Evolutionary conservation across 352 stramenopile species (phyloP), one percentile per base, ranked within the genome.

Genomic region (Halophytophthora polymorphica): DNA sequence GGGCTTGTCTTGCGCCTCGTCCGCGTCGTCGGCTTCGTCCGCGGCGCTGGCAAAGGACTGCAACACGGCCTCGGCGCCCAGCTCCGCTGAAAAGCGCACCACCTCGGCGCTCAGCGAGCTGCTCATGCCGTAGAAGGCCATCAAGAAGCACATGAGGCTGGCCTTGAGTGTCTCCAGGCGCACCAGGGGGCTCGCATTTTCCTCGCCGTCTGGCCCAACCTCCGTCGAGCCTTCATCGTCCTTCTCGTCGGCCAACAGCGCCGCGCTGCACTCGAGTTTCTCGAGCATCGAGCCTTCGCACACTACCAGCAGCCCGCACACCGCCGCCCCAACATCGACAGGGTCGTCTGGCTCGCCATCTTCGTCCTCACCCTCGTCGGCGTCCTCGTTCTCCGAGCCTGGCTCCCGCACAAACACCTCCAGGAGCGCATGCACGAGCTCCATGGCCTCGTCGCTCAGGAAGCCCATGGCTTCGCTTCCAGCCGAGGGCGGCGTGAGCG

Each of bases 121-220:
- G 34, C 78, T 91, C 63, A 93, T 88, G 23, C 76, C 83, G 57
- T 91, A 93, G 43, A 93, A 89, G 11, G 77, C 71, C 68, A 93
- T 91, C 18, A 93, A 61, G 52, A 89, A 90, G 47, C 73, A 83
- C 62, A 72, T 88, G 19, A 93, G 66, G 45, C 57, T 75, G 7
- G 66, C 71, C 61, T 76, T 82, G 41, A 92, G 71, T 1, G 65
- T 88, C 46, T 83, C 73, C 14, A 89, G 50, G 22, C 66, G 64
- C 5, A 83, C 71, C n/a, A 64, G 63, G 1, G 44, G 22, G 6
- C 31, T 36, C 6, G 62, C 51, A 12, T n/a, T 40, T 19, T 63
- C 55, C 2, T 55, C 36, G 23, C 69, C 38, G 2, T 48, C 51
- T 45, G 69, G 59, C 12, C 55, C 59, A 31, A 66, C 59, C 2